Conservation (phyloP, 768 basidiomycete species). For the Cystobasidium onofrii region DNA sequence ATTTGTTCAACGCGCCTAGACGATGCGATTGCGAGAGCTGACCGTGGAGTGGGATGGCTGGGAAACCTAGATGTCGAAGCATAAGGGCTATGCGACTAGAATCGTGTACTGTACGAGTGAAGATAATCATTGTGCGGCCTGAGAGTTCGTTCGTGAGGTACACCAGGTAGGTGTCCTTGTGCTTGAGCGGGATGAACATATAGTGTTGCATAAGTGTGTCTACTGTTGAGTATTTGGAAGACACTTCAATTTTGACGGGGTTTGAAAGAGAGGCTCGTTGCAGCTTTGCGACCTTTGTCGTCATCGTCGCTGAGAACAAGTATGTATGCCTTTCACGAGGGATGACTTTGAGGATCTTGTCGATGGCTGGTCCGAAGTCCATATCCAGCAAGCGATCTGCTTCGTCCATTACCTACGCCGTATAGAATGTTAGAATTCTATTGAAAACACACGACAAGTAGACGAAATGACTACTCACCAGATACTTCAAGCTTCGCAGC, state of each 20-base stretch:
- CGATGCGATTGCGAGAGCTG: conserved; percentile 89
- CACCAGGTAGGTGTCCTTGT: conserved; percentile 85
- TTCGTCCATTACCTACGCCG: conserved; percentile 80
- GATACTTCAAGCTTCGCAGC: conserved; percentile 70
- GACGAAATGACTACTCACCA: conserved; percentile 60
- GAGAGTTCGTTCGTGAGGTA: conserved; percentile 81
- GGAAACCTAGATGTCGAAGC: conserved; percentile 79
- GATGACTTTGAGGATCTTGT: conserved; percentile 90
- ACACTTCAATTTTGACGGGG: conserved; percentile 88
- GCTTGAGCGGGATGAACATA: conserved; percentile 78
- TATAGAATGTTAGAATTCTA: too few species aligned
- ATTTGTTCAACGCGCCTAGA: conserved; percentile 84
- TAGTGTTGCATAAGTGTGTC: conserved; percentile 92
- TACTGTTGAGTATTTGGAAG: conserved; percentile 94
- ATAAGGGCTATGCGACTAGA: conserved; percentile 81
- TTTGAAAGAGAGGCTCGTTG: conserved; percentile 87
- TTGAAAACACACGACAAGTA: too few species aligned
- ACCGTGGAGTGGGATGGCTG: conserved; percentile 91
- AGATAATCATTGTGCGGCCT: conserved; percentile 88
- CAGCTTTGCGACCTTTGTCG: conserved; percentile 91
- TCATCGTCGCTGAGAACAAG: conserved; percentile 98
- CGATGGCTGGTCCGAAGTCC: conserved; percentile 91
- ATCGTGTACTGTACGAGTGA: conserved; percentile 90
- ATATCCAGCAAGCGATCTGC: conserved; percentile 91
- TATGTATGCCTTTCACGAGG: conserved; percentile 91